Evolutionary conservation across 805 yeast genomes (phyloP).

Genomic region (Saturnispora bothae): DNA sequence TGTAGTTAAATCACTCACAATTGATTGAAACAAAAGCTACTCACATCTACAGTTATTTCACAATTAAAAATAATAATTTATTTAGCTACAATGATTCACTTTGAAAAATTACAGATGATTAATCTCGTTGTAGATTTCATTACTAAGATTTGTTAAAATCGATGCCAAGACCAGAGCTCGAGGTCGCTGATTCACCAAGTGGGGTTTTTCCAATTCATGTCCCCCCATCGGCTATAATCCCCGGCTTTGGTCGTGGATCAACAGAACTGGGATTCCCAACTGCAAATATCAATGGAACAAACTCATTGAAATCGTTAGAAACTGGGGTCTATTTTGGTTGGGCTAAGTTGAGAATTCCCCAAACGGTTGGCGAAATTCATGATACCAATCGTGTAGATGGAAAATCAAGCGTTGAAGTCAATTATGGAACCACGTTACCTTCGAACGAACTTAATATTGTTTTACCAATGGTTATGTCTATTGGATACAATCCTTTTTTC

Average conservation of each 20-base stretch:
- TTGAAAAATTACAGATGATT: too few species aligned
- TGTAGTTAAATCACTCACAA: too few species aligned
- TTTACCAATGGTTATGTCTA: conserved; percentile 86
- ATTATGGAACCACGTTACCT: conserved; percentile 45
- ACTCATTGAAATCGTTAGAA: conserved; percentile 31
- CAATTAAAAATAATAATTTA: too few species aligned
- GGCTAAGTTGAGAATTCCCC: conserved; percentile 11
- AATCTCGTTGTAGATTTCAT: too few species aligned
- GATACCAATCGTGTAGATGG: conserved; percentile 25
- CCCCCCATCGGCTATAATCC: conserved; percentile 38
- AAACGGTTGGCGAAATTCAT: neutral
- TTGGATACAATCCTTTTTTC: conserved; percentile 94
- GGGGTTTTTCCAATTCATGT: conserved; percentile 41
- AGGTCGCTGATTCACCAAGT: conserved; percentile 31
- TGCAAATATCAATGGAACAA: conserved; percentile 59
- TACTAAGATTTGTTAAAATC: neutral
- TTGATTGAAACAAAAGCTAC: too few species aligned
- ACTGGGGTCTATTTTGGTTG: conserved; percentile 92
- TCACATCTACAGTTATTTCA: too few species aligned
- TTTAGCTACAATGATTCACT: too few species aligned
- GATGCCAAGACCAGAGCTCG: conserved; percentile 28
- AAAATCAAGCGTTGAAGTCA: conserved; percentile 39
- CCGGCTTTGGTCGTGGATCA: conserved; percentile 96
- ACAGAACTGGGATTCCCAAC: conserved; percentile 92
- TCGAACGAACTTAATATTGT: conserved; percentile 33